These are phyloP conservation scores for Candolleomyces eurysporus DNA, from an alignment of 768 basidiomycete genomes.

Conservation along the genomic window DNA sequence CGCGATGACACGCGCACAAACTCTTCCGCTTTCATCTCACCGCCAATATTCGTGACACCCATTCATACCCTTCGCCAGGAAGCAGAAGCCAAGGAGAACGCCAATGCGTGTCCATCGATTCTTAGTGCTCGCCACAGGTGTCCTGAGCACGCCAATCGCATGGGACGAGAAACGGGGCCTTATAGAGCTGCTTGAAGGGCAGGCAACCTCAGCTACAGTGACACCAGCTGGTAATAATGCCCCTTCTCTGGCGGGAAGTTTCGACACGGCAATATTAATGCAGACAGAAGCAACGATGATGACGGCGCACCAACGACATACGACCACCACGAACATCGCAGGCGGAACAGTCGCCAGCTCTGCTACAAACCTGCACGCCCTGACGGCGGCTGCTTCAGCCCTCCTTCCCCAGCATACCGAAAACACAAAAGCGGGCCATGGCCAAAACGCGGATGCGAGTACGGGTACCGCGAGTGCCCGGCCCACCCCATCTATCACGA, in stretches of 20 bases:
- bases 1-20: background rate
- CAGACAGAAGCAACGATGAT: background rate
- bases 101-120: background rate
- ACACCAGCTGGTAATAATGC: background rate
- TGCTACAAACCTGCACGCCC: too few species aligned
- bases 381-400: too few species aligned
- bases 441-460: background rate
- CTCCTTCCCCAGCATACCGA: too few species aligned
- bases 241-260: background rate
- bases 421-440: background rate
- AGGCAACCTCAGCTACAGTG: background rate
- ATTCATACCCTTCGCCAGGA: background rate
- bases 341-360: background rate
- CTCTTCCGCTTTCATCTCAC: background rate
- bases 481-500: background rate
- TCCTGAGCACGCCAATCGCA: background rate
- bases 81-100: background rate
- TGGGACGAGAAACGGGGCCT: slow-evolving; percentile 1
- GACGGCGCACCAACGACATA: background rate
- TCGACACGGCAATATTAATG: background rate
- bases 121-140: slow-evolving; percentile 4
- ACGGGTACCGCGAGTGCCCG: background rate
- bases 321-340: background rate
- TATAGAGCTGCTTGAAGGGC: slow-evolving; percentile 4
- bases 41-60: too few species aligned